These are phyloP conservation scores for Dothideomycetes sp. DNA, from an alignment of 2,329 filamentous ascomycete species.

Conservation along the genomic window DNA sequence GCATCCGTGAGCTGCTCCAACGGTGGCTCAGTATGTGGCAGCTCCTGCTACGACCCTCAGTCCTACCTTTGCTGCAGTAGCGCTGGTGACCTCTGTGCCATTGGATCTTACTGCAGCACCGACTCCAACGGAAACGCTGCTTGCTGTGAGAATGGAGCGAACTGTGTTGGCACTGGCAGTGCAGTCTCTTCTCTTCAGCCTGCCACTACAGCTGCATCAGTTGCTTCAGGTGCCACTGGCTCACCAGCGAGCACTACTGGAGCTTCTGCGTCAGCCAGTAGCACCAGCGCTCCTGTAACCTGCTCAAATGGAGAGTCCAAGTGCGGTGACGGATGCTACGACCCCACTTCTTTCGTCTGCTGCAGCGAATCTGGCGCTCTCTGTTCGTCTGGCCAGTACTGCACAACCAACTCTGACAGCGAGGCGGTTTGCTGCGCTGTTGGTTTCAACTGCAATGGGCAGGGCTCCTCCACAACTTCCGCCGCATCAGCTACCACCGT, in stretches of 20 bases:
- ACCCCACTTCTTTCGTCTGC: constrained; percentile 4
- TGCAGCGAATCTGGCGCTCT: not conserved
- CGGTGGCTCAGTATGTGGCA: not conserved
- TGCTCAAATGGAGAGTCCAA: constrained; percentile 4
- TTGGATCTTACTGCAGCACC: not conserved
- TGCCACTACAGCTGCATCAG: not conserved
- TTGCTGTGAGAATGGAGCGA: not conserved
- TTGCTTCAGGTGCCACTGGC: not conserved
- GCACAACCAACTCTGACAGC: not conserved
- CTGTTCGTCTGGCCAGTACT: constrained; percentile 1
- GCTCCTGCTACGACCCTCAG: not conserved
- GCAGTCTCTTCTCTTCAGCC: not conserved
- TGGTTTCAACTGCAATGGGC: constrained; percentile 7
- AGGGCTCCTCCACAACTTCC: constrained; percentile 3
- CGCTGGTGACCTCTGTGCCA: not conserved
- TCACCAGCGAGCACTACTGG: not conserved
- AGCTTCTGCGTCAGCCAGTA: not conserved
- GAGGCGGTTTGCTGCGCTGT: constrained; percentile 2
- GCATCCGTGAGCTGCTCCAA: not conserved
- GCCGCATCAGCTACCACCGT: constrained; percentile 3
- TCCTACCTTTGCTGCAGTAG: not conserved
- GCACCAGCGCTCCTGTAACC: not conserved
- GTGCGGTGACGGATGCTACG: constrained; percentile 7
- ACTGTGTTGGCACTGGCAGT: not conserved
- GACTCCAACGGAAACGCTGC: not conserved